phyloP scores from a whole-genome alignment of 306 rosid genomes.

The Arachis stenosperma region DNA sequence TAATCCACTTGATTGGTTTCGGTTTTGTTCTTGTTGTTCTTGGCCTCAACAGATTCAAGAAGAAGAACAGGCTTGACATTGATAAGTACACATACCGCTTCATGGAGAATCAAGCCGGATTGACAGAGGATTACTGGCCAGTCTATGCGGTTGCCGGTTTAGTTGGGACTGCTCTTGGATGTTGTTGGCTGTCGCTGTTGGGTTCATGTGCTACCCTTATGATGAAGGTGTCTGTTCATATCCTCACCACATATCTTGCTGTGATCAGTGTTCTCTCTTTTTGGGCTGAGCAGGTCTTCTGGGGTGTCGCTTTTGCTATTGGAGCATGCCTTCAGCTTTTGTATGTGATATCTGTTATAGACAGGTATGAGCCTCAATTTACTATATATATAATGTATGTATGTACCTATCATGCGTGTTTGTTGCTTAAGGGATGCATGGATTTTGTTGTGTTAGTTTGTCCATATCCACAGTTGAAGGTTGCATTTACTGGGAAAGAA shows the following conservation, averaged over 20 bases:
- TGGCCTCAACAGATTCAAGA: slow-evolving; percentile 85
- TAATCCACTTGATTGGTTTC: slow-evolving; percentile 69
- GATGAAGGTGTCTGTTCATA: slow-evolving; percentile 94
- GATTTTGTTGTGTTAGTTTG: neutral
- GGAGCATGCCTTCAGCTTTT: slow-evolving; percentile 84
- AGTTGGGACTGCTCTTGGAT: slow-evolving; percentile 77
- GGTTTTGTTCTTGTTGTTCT: slow-evolving; percentile 68
- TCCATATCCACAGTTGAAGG: neutral
- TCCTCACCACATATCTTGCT: slow-evolving; percentile 92
- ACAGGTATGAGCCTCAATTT: slow-evolving; percentile 59
- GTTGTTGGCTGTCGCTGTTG: slow-evolving; percentile 80
- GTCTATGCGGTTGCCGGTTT: slow-evolving; percentile 85
- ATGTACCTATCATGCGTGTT: slow-evolving; percentile 20
- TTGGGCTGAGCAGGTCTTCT: slow-evolving; percentile 84
- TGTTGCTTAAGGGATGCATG: slow-evolving; percentile 2
- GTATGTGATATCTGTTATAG: slow-evolving; percentile 83
- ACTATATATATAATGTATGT: slow-evolving; percentile 4
- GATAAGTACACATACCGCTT: slow-evolving; percentile 64
- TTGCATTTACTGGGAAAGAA: too few relatives aligned
- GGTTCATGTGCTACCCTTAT: slow-evolving; percentile 73
- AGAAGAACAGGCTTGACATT: slow-evolving; percentile 71
- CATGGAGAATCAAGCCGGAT: slow-evolving; percentile 63
- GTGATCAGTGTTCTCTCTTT: slow-evolving; percentile 93
- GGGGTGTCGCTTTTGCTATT: slow-evolving; percentile 88
- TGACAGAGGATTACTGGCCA: slow-evolving; percentile 90